Evolutionary conservation across 2,329 filamentous ascomycete genomes (phyloP).

Genomic region (Rutstroemia sp.): DNA sequence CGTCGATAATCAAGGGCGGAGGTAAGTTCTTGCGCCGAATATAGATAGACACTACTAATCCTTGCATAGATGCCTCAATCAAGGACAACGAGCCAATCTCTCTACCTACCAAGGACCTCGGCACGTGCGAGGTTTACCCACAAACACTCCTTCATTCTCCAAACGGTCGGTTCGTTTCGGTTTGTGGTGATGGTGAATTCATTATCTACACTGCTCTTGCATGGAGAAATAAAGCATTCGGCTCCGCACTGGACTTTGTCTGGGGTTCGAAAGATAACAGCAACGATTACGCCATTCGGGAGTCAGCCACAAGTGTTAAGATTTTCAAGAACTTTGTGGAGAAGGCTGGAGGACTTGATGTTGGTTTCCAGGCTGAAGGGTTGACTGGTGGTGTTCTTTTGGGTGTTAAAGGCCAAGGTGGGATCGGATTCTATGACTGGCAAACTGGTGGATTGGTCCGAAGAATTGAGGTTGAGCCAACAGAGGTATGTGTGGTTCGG

Average conservation of each 20-base stretch:
- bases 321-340: constrained; percentile 98
- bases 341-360: constrained; percentile 79
- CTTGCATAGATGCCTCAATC: constrained; percentile 56
- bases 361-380: constrained; percentile 91
- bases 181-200: constrained; percentile 95
- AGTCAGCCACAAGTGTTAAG: constrained; percentile 90
- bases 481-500: constrained; percentile 24
- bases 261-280: constrained; percentile 97
- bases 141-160: constrained; percentile 93
- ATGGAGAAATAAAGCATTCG: constrained; percentile 96
- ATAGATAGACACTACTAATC: constrained; percentile 24
- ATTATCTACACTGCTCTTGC: constrained; percentile 97
- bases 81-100: constrained; percentile 87
- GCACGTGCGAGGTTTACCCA: constrained; percentile 93
- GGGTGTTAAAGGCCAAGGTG: constrained; percentile 90
- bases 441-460: constrained; percentile 80
- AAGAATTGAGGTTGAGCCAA: constrained; percentile 76
- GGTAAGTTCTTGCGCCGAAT: constrained; percentile 35
- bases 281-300: constrained; percentile 96
- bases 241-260: constrained; percentile 88
- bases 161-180: constrained; percentile 80
- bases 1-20: constrained; percentile 87
- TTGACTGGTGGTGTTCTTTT: constrained; percentile 82
- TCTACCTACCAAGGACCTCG: constrained; percentile 87
- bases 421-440: constrained; percentile 97